Evolutionary conservation across 768 basidiomycete genomes (phyloP).

Genomic region (Auriscalpium orientale): DNA sequence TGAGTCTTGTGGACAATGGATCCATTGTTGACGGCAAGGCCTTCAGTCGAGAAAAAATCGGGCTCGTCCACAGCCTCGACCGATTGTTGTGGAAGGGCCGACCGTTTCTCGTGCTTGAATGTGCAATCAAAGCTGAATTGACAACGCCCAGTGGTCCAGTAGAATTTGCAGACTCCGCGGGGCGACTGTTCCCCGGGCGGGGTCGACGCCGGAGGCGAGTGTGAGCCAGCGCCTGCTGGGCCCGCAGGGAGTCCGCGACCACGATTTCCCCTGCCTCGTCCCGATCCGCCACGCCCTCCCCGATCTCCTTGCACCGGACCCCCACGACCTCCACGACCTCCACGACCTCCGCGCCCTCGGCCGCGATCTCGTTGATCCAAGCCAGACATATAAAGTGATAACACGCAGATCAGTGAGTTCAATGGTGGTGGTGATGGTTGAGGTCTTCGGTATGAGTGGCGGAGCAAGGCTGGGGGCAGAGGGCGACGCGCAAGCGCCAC

Average conservation of each 20-base stretch:
- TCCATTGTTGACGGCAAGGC: conserved; percentile 14
- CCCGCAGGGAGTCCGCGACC: not conserved
- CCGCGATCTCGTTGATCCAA: too few species aligned
- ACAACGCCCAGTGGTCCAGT: conserved; percentile 23
- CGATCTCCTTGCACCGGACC: too few species aligned
- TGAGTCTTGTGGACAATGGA: conserved; percentile 5
- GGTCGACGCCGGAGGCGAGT: not conserved
- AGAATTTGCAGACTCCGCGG: conserved; percentile 21
- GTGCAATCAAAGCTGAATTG: conserved; percentile 20
- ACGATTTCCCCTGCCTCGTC: not conserved
- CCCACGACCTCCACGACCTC: too few species aligned
- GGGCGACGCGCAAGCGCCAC: too few species aligned
- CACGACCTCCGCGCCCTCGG: too few species aligned
- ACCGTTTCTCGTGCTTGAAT: conserved; percentile 18
- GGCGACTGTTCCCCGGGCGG: conserved; percentile 11
- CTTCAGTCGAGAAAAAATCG: conserved; percentile 19
- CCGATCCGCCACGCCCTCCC: not conserved
- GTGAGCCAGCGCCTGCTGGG: not conserved
- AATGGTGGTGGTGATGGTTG: too few species aligned
- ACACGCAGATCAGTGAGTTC: too few species aligned
- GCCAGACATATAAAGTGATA: too few species aligned
- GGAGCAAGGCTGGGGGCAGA: too few species aligned
- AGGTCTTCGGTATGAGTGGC: too few species aligned
- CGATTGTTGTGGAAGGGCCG: not conserved
- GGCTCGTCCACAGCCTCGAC: conserved; percentile 2